A percentile compares a stretch with the other conserved stretches of the same genome.
phyloP scores from a whole-genome alignment of 495 filamentous ascomycete genomes.

The Pseudomonodictys pantanalensis region DNA sequence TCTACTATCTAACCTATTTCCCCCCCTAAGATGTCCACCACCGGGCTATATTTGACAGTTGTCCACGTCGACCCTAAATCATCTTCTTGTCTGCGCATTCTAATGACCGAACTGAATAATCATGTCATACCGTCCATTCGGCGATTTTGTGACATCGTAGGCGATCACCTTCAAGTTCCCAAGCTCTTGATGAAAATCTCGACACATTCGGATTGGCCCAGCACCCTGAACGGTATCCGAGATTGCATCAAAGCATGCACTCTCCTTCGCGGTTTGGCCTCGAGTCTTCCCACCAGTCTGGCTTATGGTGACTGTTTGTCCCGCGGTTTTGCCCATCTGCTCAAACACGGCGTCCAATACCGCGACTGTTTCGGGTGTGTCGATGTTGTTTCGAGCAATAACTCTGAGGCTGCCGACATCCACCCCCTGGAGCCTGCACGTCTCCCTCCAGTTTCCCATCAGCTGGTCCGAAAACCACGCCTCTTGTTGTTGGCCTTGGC shows the following conservation, averaged over 20 bases:
- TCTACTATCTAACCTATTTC: no score
- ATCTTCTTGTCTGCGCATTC: no score
- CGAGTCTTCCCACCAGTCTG: neutral
- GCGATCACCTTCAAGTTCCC: neutral
- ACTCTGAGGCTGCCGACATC: neutral
- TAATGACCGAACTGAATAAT: neutral
- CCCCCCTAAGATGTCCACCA: no score
- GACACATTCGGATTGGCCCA: neutral
- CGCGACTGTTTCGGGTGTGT: neutral
- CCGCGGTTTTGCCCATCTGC: neutral
- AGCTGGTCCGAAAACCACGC: no score
- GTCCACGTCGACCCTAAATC: no score
- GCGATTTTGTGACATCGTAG: neutral
- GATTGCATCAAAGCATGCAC: neutral
- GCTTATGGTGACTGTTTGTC: neutral
- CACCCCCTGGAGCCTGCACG: neutral
- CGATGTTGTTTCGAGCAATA: neutral
- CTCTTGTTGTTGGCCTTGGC: no score
- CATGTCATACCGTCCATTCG: neutral
- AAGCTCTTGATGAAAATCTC: neutral
- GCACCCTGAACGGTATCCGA: neutral
- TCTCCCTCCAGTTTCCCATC: neutral
- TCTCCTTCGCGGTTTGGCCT: neutral
- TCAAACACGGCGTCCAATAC: neutral
- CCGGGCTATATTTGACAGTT: no score